These are phyloP conservation scores for Stromatinia cepivora DNA, from an alignment of 2,329 filamentous ascomycete species.

Conservation along the genomic window DNA sequence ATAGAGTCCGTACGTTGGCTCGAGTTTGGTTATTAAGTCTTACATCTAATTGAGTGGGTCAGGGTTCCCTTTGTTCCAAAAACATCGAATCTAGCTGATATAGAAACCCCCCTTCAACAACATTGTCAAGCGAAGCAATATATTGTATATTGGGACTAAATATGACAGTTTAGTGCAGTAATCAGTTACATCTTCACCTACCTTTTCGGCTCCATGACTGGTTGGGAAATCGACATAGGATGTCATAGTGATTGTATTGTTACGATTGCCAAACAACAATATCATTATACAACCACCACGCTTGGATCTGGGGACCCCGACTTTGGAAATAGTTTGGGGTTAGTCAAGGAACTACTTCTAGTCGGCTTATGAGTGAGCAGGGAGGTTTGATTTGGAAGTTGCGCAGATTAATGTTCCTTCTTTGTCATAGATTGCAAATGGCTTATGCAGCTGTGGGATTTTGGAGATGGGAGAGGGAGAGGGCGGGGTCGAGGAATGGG, in stretches of 20 bases:
- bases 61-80: neutral
- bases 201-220: constrained; percentile 45
- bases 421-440: constrained; percentile 33
- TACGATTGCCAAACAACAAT: constrained; percentile 45
- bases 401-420: constrained; percentile 42
- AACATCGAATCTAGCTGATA: neutral
- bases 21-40: neutral
- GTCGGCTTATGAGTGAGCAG: constrained; percentile 40
- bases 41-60: neutral
- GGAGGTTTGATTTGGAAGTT: constrained; percentile 45
- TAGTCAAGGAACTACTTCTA: constrained; percentile 42
- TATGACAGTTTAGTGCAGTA: constrained; percentile 29
- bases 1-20: neutral
- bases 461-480: too few relatives aligned
- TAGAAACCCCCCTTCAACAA: neutral
- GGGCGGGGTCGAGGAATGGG: too few relatives aligned
- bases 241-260: constrained; percentile 44
- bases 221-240: constrained; percentile 45
- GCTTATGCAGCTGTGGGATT: too few relatives aligned
- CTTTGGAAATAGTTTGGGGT: constrained; percentile 39
- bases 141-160: neutral
- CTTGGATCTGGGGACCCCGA: constrained; percentile 41
- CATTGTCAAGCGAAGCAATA: neutral
- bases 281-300: constrained; percentile 45
- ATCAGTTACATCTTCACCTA: constrained; percentile 43